Evolutionary conservation across 495 filamentous ascomycete genomes (phyloP).

Genomic region (Penicillium steckii): DNA sequence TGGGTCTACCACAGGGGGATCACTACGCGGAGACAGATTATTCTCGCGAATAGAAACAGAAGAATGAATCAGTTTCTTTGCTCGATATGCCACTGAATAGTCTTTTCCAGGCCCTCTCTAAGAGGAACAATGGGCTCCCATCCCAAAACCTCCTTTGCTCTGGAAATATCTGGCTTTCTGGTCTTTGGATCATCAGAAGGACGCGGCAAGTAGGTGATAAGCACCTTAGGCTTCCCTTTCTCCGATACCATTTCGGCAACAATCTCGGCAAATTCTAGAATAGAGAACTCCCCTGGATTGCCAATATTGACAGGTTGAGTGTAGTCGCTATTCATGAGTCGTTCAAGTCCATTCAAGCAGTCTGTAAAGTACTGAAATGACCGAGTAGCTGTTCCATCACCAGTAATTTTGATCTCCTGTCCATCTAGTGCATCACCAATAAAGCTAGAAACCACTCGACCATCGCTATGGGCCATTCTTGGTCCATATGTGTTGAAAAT

Average conservation of each 20-base stretch:
- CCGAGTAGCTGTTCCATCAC: constrained; percentile 17
- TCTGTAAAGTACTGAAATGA: constrained; percentile 23
- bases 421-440: constrained; percentile 11
- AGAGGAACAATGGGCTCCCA: constrained; percentile 16
- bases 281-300: constrained; percentile 17
- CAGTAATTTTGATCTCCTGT: constrained; percentile 8
- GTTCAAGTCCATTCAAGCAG: constrained; percentile 15
- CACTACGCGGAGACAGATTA: too few relatives aligned
- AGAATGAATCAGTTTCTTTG: neutral
- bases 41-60: too few relatives aligned
- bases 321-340: constrained; percentile 18
- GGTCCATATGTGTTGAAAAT: constrained; percentile 25
- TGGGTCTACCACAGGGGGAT: too few relatives aligned
- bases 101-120: constrained; percentile 14
- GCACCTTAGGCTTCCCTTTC: neutral
- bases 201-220: constrained; percentile 6
- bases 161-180: constrained; percentile 10
- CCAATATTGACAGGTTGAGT: constrained; percentile 20
- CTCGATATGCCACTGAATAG: constrained; percentile 22
- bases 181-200: constrained; percentile 11
- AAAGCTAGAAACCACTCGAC: constrained; percentile 21
- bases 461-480: constrained; percentile 12
- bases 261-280: constrained; percentile 14
- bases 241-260: constrained; percentile 9
- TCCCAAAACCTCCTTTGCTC: constrained; percentile 8